Evolutionary conservation across 352 stramenopile species (phyloP), one percentile per base, ranked within the genome.

Genomic region (Stramenopiles sp.): DNA sequence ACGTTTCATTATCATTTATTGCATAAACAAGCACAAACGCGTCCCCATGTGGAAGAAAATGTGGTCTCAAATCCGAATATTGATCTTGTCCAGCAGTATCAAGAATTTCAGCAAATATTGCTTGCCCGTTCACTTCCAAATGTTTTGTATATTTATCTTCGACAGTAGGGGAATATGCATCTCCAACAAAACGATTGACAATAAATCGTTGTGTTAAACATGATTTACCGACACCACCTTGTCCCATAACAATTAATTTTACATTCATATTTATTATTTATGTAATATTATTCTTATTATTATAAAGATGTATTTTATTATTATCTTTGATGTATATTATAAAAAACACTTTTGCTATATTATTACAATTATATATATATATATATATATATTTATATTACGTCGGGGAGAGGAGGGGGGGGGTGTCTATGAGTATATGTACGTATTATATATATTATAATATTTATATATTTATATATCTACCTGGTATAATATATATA

Each of bases 81-180:
- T 76, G 65, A 76, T 76, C 65, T 20, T 76, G 65, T 20, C 65
- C 65, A 33, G 65, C 65, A 76, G 65, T 76, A 20, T 76, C 65
- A 31, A 76, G 65, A 13, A 76, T 76, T 76, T 76, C 65, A 33
- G 65, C 65, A 76, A 76, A 76, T 76, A 76, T 20, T 13, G 65
- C 65, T 76, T 76, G 30, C 4, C 65, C 65, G 65, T 76, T 76
- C 31, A 76, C 65, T 76, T 76, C 65, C 65, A 76, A 13, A 33
- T 76, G 65, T 20, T 76, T 76, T 7, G 65, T 76, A 76, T 33
- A 76, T 33, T 76, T 76, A 33, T 76, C 65, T 20, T 76, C 65
- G 31, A 76, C 65, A 33, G 65, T 76, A 4, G 65, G 65, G 65
- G 65, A 76, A 33, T 76, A 76, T 20, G 65, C 30, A 20, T 76